phyloP scores from a whole-genome alignment of 257 asterid genomes.

The Solanum boliviense region DNA sequence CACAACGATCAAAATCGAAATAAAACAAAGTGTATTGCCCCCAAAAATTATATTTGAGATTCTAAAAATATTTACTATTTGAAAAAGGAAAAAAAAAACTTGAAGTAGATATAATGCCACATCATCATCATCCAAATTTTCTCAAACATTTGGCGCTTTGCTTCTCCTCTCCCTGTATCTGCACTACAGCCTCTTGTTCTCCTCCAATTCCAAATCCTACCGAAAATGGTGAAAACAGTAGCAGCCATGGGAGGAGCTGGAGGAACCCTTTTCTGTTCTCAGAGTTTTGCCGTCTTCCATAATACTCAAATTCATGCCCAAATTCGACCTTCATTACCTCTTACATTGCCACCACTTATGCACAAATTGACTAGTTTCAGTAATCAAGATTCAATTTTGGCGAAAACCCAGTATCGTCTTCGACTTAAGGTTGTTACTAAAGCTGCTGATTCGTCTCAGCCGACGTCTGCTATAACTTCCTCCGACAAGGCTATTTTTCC shows the following conservation, averaged over 20 bases:
- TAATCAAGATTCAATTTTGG: constrained; percentile 10
- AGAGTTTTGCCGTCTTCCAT: constrained; percentile 8
- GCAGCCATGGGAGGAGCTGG: constrained; percentile 15
- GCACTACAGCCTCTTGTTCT: constrained; percentile 5
- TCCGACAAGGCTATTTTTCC: constrained; percentile 40
- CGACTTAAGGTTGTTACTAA: constrained; percentile 23
- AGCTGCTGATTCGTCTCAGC: constrained; percentile 83
- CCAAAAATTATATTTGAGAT: background rate
- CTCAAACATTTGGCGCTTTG: constrained; percentile 16
- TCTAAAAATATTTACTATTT: background rate
- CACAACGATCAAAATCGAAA: too few relatives aligned
- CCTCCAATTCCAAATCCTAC: background rate
- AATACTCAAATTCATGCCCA: constrained; percentile 16
- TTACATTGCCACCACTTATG: background rate
- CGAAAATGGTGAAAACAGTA: constrained; percentile 10
- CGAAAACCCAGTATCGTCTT: constrained; percentile 8
- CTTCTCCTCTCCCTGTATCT: background rate
- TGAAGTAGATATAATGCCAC: constrained; percentile 17
- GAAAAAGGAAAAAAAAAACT: background rate
- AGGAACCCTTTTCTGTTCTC: constrained; percentile 32
- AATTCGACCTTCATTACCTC: constrained; percentile 13
- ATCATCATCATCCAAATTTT: background rate
- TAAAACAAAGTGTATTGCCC: background rate
- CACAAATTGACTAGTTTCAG: background rate
- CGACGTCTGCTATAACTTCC: constrained; percentile 25